phyloP scores from a whole-genome alignment of 495 filamentous ascomycete species.

The Copromyces sp. region DNA sequence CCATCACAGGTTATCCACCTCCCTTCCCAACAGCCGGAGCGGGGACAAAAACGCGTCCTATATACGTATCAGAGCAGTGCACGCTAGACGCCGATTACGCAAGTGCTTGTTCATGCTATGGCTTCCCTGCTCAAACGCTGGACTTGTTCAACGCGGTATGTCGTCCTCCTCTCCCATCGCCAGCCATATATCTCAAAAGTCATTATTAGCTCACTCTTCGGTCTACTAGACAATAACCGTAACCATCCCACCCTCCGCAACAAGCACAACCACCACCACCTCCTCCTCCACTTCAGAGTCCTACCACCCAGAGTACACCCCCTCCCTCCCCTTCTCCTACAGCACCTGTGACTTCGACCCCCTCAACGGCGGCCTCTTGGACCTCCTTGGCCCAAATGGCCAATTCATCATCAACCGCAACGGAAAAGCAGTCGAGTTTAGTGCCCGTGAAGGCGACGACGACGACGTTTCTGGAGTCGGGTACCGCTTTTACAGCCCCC shows the following conservation, averaged over 20 bases:
- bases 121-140: not conserved
- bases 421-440: not conserved
- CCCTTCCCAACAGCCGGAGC: not conserved
- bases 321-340: slow-evolving; percentile 1
- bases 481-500: not conserved
- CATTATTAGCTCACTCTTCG: not conserved
- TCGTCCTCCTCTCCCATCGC: not conserved
- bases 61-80: slow-evolving; percentile 10
- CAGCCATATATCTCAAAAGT: not conserved
- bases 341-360: slow-evolving; percentile 4
- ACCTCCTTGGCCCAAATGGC: slow-evolving; percentile 5
- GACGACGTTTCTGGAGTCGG: not conserved
- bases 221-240: not conserved
- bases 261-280: not conserved
- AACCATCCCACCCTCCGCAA: not conserved
- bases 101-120: slow-evolving; percentile 15
- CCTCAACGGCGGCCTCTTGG: not conserved
- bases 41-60: slow-evolving; percentile 1
- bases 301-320: not conserved
- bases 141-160: not conserved
- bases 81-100: not conserved
- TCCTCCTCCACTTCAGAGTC: not conserved
- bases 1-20: not conserved
- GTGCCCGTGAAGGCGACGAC: not conserved
- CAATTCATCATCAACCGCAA: not conserved